Evolutionary conservation across 75 land plant species (phyloP).

Genomic region (Isoetes taiwanensis): DNA sequence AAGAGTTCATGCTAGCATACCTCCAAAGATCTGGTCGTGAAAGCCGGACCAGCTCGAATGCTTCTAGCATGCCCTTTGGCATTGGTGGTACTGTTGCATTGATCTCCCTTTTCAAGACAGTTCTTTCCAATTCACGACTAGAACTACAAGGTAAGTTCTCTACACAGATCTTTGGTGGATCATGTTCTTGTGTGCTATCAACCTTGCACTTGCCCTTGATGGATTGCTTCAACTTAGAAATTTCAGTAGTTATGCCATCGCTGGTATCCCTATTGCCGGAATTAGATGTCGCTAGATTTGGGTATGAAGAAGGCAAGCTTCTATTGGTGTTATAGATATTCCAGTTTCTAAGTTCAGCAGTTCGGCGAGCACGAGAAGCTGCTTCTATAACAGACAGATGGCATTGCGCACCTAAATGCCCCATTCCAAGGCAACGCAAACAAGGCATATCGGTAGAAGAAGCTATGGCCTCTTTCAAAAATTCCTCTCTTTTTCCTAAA

Average conservation of each 20-base stretch:
- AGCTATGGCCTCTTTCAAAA: conserved; percentile 7
- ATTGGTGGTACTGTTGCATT: neutral
- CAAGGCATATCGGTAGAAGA: conserved; percentile 19
- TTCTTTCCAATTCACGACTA: too few species aligned
- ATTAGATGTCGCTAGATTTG: neutral
- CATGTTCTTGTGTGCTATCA: neutral
- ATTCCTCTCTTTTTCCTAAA: conserved; percentile 12
- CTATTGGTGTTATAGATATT: neutral
- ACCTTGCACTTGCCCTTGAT: neutral
- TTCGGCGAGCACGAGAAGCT: neutral
- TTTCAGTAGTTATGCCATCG: conserved; percentile 1
- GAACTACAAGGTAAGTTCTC: too few species aligned
- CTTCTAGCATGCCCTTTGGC: conserved; percentile 27
- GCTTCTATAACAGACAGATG: conserved; percentile 14
- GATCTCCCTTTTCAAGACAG: too few species aligned
- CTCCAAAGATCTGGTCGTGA: conserved; percentile 41
- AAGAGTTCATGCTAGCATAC: too few species aligned
- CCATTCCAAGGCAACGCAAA: conserved; percentile 33
- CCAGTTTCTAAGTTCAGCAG: neutral
- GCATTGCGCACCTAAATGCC: conserved; percentile 46
- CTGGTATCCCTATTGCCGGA: conserved; percentile 7
- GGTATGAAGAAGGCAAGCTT: neutral
- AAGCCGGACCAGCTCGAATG: conserved; percentile 31
- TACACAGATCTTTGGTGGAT: neutral
- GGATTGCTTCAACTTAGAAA: neutral